Conservation (phyloP, 1,284 basidiomycete genomes). For the Taiwanofungus camphoratus region DNA sequence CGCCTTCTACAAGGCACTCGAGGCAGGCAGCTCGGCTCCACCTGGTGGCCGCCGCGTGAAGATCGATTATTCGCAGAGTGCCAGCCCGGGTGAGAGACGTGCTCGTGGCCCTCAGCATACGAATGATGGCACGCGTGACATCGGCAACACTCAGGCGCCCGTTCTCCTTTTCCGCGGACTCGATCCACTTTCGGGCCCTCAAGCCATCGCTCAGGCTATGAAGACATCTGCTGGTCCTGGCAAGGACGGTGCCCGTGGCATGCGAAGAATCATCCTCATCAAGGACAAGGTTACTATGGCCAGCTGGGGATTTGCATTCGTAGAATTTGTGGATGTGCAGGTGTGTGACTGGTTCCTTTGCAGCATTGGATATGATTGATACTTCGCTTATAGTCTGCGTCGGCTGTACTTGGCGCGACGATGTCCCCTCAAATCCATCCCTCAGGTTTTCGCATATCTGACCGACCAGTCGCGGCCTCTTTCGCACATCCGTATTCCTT, state of each 20-base stretch:
- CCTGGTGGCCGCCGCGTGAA: conserved; percentile 77
- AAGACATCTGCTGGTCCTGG: conserved; percentile 59
- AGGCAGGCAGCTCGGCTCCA: conserved; percentile 43
- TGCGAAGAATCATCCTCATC: conserved; percentile 81
- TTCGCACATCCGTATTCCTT: conserved; percentile 87
- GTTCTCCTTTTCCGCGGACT: conserved; percentile 85
- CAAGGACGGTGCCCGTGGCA: conserved; percentile 73
- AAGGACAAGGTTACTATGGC: conserved; percentile 80
- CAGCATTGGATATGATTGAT: conserved; percentile 7
- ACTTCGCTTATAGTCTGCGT: conserved; percentile 48
- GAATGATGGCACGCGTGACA: conserved; percentile 92
- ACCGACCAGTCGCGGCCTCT: conserved; percentile 80
- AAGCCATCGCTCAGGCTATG: conserved; percentile 78
- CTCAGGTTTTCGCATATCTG: conserved; percentile 81
- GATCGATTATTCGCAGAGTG: conserved; percentile 85
- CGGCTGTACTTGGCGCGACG: conserved; percentile 68
- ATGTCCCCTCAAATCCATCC: conserved; percentile 83
- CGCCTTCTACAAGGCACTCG: conserved; percentile 64
- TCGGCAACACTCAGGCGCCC: conserved; percentile 75
- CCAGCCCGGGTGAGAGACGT: conserved; percentile 61
- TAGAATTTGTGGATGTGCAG: conserved; percentile 81
- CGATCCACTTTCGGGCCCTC: conserved; percentile 79
- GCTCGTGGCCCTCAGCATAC: conserved; percentile 51
- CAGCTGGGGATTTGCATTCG: conserved; percentile 89
- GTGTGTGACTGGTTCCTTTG: conserved; percentile 36